Percentiles rank a stretch among this genome's conserved stretches.
These are phyloP conservation scores for Volvariella surrecta DNA, from an alignment of 1,284 basidiomycete genomes.

Conservation along the genomic window DNA sequence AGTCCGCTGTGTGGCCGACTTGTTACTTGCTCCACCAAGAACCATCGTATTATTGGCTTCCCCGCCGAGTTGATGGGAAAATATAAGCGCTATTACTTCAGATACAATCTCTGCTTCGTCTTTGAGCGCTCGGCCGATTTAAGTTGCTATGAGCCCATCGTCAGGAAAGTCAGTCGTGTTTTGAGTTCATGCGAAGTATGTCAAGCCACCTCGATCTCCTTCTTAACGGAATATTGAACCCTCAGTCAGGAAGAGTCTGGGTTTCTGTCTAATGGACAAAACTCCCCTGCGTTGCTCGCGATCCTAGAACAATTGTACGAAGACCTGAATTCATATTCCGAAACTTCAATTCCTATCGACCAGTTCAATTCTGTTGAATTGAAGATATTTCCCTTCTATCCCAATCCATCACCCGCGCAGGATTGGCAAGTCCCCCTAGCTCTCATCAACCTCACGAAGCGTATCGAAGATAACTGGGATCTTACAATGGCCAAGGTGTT, in stretches of 20 bases:
- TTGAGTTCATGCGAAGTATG: conserved; percentile 82
- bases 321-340: conserved; percentile 94
- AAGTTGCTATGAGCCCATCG: conserved; percentile 92
- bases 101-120: conserved; percentile 95
- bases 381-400: conserved; percentile 95
- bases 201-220: conserved; percentile 6
- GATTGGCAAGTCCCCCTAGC: conserved; percentile 97
- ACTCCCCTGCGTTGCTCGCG: conserved; percentile 67
- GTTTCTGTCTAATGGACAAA: conserved; percentile 75
- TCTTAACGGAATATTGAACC: neutral
- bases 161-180: conserved; percentile 90
- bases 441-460: conserved; percentile 74
- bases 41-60: conserved; percentile 82
- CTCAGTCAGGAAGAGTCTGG: conserved; percentile 72
- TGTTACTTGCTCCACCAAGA: conserved; percentile 68
- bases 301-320: conserved; percentile 97
- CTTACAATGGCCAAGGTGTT: conserved; percentile 82
- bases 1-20: conserved; percentile 83
- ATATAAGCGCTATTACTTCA: conserved; percentile 68
- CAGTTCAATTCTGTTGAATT: conserved; percentile 88
- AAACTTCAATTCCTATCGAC: conserved; percentile 87
- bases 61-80: conserved; percentile 68
- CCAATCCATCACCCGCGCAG: conserved; percentile 83
- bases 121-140: conserved; percentile 87
- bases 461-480: conserved; percentile 93